These are phyloP conservation scores for Eutrema japonicum DNA, from an alignment of 345 rosid genomes.

Conservation along the genomic window DNA sequence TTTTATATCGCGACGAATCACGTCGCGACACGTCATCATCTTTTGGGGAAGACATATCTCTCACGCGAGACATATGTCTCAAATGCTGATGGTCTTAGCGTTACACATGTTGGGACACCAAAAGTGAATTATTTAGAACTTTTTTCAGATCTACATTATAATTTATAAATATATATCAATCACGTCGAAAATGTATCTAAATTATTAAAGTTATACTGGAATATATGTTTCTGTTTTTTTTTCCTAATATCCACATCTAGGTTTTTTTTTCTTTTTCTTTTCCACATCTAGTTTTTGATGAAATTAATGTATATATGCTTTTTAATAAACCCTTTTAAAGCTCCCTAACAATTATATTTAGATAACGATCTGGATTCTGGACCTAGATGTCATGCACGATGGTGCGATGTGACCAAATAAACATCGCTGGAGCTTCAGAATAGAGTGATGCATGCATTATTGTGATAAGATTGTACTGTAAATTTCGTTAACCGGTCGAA, in stretches of 20 bases:
- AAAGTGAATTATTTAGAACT: conserved; percentile 32
- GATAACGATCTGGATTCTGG: conserved; percentile 5
- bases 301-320: neutral
- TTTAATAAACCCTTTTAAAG: neutral
- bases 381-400: neutral
- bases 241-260: neutral
- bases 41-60: no score
- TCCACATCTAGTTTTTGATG: neutral
- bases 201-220: neutral
- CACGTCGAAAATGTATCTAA: neutral
- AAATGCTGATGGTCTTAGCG: no score
- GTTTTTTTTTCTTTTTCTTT: no score
- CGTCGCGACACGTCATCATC: no score
- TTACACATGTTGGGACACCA: conserved; percentile 37
- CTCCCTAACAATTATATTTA: neutral
- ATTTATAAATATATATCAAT: neutral
- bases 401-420: neutral
- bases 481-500: neutral
- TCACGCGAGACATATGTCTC: no score
- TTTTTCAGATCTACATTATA: conserved; percentile 30
- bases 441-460: conserved; percentile 3
- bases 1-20: no score
- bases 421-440: neutral
- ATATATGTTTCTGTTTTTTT: conserved; percentile 1
- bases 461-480: neutral